Base-by-base conservation (phyloP, 352 stramenopile species). In the Globisporangium nunn region DNA sequence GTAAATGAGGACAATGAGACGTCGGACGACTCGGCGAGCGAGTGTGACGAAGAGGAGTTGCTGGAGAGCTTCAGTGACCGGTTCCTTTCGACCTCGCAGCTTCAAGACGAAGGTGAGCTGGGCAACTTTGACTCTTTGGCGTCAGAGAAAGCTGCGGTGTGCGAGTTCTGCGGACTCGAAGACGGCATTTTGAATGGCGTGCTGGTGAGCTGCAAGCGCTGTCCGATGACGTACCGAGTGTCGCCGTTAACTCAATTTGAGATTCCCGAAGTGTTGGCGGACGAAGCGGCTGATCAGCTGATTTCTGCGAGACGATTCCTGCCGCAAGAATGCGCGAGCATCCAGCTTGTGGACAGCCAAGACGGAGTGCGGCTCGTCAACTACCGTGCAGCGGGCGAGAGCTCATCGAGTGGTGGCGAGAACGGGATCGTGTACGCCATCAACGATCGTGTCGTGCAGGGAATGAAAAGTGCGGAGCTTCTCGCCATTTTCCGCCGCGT, bases 131-230 rank as follows among this genome's bases (percentile, higher is more conserved):
- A 11, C 14, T 18, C 30, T 7, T 50, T 2, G 6, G 18, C 8
- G 40, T 11, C 30, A 11, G 35, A 33, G 1, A 44, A 60, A 35
- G 18, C 54, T 52, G n/a, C 41, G 18, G 18, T 62, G 44, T 91
- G 80, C 52, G 64, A 58, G 14, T 84, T 88, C 50, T 91, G 80
- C 23, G 68, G 66, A 14, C 63, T 91, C 17, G 78, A 79, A 62
- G 76, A 88, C 56, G 76, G 71, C 3, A 76, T 91, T 43, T 59
- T 91, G 33, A 91, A 87, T 23, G 78, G 81, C 8, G 41, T 64
- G 12, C 61, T 91, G 17, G 56, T 72, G 15, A 30, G 40, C 17
- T 91, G 63, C 52, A 83, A 76, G 31, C 76, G 74, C 43, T 89
- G 71, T n/a, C 68, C 75, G 12, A 50, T 87, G 56, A 84, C 64